Evolutionary conservation across 148 eudicot species (phyloP), one percentile per base, ranked within the genome.

Genomic region (Heliosperma pusillum): DNA sequence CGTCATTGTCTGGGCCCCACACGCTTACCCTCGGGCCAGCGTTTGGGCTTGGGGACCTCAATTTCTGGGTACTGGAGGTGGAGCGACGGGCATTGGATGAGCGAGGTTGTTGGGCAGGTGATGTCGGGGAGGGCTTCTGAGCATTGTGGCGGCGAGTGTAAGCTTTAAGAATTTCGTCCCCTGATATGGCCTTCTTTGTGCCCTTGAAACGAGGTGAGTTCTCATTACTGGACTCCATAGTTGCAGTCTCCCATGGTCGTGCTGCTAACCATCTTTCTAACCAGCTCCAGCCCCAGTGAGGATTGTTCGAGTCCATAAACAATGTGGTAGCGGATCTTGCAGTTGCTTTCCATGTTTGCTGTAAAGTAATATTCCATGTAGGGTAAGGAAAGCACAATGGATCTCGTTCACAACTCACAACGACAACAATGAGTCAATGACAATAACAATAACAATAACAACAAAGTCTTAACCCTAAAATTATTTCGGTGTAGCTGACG

Each of bases 201-300:
- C 17, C 52, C 53, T 71, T 80, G 5, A 40, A 19, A 68, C 84
- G 91, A 44, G 93, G 89, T 13, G 85, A 86, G 58, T 75, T 88
- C 19, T 84, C 80, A 16, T 60, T 82, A 74, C 78, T 83, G 55
- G 66, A 56, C 13, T 75, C 87, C 70, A 53, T 67, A 40, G 80
- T 79, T 17, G 79, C 80, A 25, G 74, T 61, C 81, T 93, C 98
- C 90, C 91, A 89, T 21, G 93, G 92, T 45, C 87, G 80, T 50
- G 88, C 92, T 16, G 96, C 93, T 96, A 90, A 84, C 89, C 93
- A 94, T 44, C 98, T 77, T 61, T 94, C 98, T 79, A 94, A 80
- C 97, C 98, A 94, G 82, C 98, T 89, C 98, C 98, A 94, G 17
- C 97, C 98, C 96, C 93, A 92, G 56, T 92, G 97, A 24, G 96